Percentiles rank a stretch among this genome's conserved stretches.
Evolutionary conservation across 2,329 filamentous ascomycete genomes (phyloP).

Genomic region (Xylariaceae sp.): DNA sequence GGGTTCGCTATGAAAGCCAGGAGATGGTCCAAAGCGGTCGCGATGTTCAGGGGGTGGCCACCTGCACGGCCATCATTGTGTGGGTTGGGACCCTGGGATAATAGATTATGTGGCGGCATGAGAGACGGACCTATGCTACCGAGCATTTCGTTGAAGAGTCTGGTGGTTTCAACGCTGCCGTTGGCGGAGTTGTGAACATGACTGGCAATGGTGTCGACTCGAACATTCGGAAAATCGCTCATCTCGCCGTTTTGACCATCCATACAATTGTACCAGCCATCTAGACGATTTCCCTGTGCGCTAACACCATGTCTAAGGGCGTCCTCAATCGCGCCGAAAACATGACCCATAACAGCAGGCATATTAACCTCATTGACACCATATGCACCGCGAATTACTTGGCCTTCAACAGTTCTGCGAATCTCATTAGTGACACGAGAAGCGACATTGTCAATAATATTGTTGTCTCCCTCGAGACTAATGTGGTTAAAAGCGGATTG

Average conservation of each 20-base stretch:
- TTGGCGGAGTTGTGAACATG: conserved; percentile 40
- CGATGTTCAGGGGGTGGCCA: conserved; percentile 41
- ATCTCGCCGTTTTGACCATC: too few relatives aligned
- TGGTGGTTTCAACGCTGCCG: conserved; percentile 41
- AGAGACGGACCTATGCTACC: conserved; percentile 47
- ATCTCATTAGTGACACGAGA: conserved; percentile 28
- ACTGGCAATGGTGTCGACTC: conserved; percentile 36
- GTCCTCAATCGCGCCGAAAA: conserved; percentile 36
- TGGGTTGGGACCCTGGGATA: conserved; percentile 24
- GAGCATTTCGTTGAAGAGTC: conserved; percentile 56
- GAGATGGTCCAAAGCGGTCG: conserved; percentile 57
- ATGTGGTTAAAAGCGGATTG: conserved; percentile 46
- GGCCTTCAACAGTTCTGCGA: conserved; percentile 40
- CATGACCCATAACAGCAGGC: conserved; percentile 31
- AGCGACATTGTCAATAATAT: conserved; percentile 27
- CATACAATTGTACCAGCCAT: too few relatives aligned
- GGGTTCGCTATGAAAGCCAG: conserved; percentile 60
- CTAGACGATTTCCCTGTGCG: background rate
- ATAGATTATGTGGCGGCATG: conserved; percentile 33
- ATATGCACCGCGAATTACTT: conserved; percentile 45
- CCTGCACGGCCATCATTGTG: conserved; percentile 33
- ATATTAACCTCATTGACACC: conserved; percentile 29
- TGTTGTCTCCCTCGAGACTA: conserved; percentile 50
- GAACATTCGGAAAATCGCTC: conserved; percentile 10
- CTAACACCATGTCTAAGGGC: conserved; percentile 25